Conservation (phyloP, 2,329 filamentous ascomycete genomes). For the Aspergillus quadricinctus region DNA sequence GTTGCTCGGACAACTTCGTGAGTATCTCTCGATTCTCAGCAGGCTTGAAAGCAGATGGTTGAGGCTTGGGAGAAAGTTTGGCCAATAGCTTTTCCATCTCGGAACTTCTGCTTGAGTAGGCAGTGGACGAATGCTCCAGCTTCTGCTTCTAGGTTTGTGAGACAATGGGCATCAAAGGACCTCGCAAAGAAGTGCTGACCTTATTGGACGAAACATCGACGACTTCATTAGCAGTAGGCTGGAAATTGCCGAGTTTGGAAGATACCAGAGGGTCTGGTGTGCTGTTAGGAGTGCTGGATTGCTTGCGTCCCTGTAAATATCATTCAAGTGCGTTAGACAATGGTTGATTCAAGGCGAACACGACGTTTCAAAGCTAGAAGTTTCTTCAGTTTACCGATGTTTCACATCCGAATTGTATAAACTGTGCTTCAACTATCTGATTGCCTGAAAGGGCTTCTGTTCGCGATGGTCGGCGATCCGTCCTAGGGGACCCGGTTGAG, state of each 20-base stretch:
- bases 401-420: constrained; percentile 20
- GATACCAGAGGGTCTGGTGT: constrained; percentile 29
- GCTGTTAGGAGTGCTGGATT: constrained; percentile 19
- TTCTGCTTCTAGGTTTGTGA: constrained; percentile 46
- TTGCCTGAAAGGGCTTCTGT: constrained; percentile 17
- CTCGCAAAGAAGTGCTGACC: constrained; percentile 25
- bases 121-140: constrained; percentile 35
- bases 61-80: constrained; percentile 37
- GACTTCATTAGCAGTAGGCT: constrained; percentile 18
- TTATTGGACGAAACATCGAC: constrained; percentile 30
- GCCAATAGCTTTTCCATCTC: constrained; percentile 60
- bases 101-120: constrained; percentile 27
- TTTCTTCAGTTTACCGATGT: constrained; percentile 21
- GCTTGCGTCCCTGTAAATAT: constrained; percentile 22
- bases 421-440: constrained; percentile 12
- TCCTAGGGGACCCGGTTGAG: constrained; percentile 20
- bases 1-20: constrained; percentile 69
- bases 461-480: constrained; percentile 21
- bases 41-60: constrained; percentile 11
- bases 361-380: not conserved
- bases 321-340: not conserved
- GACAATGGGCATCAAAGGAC: constrained; percentile 10
- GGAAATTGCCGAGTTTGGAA: constrained; percentile 32
- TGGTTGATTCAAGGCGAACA: not conserved
- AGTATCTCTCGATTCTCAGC: constrained; percentile 44